Conservation (phyloP, 2,329 filamentous ascomycete genomes). For the Lasiodiplodia hormozganensis region DNA sequence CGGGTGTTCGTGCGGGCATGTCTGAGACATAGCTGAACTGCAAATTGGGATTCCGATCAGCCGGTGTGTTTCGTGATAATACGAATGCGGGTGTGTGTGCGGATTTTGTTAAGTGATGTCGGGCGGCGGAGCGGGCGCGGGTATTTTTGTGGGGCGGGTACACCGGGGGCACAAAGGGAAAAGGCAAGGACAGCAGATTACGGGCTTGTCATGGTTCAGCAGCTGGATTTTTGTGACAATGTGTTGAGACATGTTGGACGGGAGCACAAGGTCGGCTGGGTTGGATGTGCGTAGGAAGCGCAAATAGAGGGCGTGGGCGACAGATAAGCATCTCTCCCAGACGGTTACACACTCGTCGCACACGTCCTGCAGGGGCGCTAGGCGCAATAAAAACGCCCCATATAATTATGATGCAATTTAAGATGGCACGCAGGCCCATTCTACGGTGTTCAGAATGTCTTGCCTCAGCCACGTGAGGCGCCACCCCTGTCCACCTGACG, state of each 20-base stretch:
- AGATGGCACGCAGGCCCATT: neutral
- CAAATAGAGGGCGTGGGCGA: neutral
- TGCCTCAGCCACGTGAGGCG: neutral
- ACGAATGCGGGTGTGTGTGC: neutral
- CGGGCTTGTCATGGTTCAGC: slow-evolving; percentile 16
- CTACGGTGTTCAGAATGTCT: neutral
- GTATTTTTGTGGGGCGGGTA: neutral
- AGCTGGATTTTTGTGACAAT: slow-evolving; percentile 15
- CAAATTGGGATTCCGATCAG: slow-evolving; percentile 6
- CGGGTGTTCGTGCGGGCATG: neutral
- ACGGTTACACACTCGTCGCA: slow-evolving; percentile 15
- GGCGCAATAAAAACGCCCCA: neutral
- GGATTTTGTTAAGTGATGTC: neutral
- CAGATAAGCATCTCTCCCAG: neutral
- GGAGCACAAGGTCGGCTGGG: neutral
- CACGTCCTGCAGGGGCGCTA: slow-evolving; percentile 13
- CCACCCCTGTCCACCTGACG: neutral
- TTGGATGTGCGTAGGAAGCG: neutral
- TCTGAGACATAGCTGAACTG: slow-evolving; percentile 25
- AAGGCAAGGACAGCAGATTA: slow-evolving; percentile 18
- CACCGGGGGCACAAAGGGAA: neutral
- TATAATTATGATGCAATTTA: slow-evolving; percentile 4
- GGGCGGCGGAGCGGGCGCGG: neutral
- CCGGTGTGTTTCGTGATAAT: neutral
- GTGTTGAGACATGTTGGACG: slow-evolving; percentile 3